These are phyloP conservation scores for Sphaerosporella brunnea DNA, from an alignment of 495 filamentous ascomycete genomes.

Conservation along the genomic window DNA sequence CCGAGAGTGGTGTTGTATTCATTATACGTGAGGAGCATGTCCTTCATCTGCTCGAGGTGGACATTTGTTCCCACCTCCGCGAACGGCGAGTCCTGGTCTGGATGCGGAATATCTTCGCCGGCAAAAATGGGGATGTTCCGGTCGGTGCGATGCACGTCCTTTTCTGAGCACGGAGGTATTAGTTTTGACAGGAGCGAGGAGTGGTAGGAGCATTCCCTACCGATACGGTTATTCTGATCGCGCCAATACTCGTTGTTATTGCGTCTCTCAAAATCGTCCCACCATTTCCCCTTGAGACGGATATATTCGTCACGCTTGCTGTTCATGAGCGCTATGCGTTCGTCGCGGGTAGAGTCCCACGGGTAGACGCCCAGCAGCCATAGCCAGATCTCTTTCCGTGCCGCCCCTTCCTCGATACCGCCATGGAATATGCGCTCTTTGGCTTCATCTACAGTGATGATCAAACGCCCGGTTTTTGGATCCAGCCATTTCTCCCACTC, in stretches of 20 bases:
- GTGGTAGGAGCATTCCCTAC: constrained; percentile 35
- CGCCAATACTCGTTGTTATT: constrained; percentile 82
- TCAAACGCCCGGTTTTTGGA: constrained; percentile 49
- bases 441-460: constrained; percentile 71
- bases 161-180: constrained; percentile 50
- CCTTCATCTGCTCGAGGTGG: constrained; percentile 95
- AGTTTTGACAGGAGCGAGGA: constrained; percentile 17
- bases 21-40: constrained; percentile 96
- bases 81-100: constrained; percentile 91
- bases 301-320: constrained; percentile 87
- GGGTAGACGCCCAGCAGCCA: constrained; percentile 81
- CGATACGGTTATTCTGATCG: constrained; percentile 82
- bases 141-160: constrained; percentile 95
- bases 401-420: constrained; percentile 70
- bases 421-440: constrained; percentile 95
- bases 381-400: constrained; percentile 90
- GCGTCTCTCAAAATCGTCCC: constrained; percentile 77
- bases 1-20: constrained; percentile 86
- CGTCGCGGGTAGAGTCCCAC: constrained; percentile 71
- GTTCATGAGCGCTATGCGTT: constrained; percentile 60
- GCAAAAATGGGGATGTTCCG: constrained; percentile 81
- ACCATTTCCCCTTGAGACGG: constrained; percentile 85
- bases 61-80: constrained; percentile 83
- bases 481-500: constrained; percentile 89
- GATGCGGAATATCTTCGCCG: constrained; percentile 94